These are phyloP conservation scores for Sclerotinia nivalis DNA, from an alignment of 2,329 filamentous ascomycete genomes.

Conservation along the genomic window DNA sequence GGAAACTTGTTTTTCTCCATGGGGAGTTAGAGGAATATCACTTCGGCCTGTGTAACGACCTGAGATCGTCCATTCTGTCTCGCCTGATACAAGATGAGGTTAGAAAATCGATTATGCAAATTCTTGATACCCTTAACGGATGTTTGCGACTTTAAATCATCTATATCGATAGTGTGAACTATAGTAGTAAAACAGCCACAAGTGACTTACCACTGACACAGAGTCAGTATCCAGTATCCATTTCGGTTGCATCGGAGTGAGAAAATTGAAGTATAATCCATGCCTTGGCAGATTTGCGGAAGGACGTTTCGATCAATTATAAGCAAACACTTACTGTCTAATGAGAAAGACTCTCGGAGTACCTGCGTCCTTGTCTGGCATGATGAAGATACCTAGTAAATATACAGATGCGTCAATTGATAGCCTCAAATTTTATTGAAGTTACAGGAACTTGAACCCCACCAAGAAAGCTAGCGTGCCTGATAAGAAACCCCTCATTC, in stretches of 20 bases:
- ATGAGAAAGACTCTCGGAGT: conserved; percentile 46
- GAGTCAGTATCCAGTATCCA: not conserved
- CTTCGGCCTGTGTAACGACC: conserved; percentile 49
- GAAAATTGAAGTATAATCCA: not conserved
- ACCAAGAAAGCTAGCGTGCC: conserved; percentile 8
- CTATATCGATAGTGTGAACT: not conserved
- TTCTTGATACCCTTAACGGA: too few relatives aligned
- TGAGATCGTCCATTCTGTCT: conserved; percentile 51
- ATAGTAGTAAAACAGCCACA: not conserved
- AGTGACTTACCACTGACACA: conserved; percentile 22
- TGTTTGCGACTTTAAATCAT: not conserved
- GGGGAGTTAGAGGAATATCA: conserved; percentile 45
- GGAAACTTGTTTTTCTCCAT: conserved; percentile 47
- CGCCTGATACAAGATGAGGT: conserved; percentile 39
- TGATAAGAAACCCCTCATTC: conserved; percentile 21
- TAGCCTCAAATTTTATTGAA: not conserved
- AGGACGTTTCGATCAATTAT: not conserved
- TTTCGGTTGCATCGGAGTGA: not conserved
- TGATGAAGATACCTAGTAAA: conserved; percentile 28
- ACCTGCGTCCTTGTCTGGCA: conserved; percentile 43
- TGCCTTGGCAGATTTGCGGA: not conserved
- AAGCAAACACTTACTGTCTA: conserved; percentile 41
- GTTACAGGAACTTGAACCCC: not conserved
- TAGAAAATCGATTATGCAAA: conserved; percentile 15
- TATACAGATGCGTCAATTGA: not conserved